Evolutionary conservation across 257 asterid genomes (phyloP).

Genomic region (Solanum chilense): DNA sequence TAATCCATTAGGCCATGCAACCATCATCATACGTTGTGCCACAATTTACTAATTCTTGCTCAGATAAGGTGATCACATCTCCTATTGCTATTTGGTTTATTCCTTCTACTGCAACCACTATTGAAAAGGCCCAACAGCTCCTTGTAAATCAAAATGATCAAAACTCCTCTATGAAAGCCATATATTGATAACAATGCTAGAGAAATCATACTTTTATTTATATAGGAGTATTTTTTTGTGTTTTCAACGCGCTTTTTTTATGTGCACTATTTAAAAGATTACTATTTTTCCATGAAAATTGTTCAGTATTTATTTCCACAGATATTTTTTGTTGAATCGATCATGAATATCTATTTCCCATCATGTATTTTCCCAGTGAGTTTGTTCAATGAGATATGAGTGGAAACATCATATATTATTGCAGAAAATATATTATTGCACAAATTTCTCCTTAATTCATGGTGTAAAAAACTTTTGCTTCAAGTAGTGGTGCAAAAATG

Average conservation of each 20-base stretch:
- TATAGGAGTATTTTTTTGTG: no score
- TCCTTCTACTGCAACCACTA: conserved; percentile 9
- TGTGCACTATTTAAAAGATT: background rate
- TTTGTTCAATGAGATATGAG: no score
- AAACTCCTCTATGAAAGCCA: background rate
- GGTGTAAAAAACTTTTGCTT: background rate
- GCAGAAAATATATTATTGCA: no score
- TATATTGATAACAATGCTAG: background rate
- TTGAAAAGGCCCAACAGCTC: conserved; percentile 5
- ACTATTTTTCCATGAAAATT: background rate
- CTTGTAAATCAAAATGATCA: background rate
- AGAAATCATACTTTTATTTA: background rate
- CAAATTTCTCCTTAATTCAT: background rate
- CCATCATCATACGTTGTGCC: conserved; percentile 1
- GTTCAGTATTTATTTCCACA: background rate
- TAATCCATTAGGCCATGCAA: conserved; percentile 11
- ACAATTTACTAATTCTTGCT: conserved; percentile 12
- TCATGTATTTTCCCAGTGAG: background rate
- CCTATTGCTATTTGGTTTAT: conserved; percentile 10
- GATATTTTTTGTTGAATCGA: background rate
- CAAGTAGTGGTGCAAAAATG: background rate
- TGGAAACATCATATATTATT: background rate
- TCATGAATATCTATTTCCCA: background rate
- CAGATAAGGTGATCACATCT: background rate
- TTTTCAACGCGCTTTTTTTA: background rate